phyloP scores from a whole-genome alignment of 2,329 filamentous ascomycete genomes.

The Fusarium denticulatum region DNA sequence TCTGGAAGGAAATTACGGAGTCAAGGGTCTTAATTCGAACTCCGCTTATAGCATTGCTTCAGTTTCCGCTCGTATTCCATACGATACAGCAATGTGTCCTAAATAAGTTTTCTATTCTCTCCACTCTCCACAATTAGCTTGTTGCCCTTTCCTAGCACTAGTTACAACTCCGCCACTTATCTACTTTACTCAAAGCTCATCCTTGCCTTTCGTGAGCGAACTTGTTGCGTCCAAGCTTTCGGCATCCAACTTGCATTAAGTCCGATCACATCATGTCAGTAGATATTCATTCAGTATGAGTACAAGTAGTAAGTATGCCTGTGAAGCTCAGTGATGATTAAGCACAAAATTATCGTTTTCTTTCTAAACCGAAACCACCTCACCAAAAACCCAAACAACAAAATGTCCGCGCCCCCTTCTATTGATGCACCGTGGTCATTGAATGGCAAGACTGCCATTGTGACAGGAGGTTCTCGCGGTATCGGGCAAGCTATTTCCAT shows the following conservation, averaged over 20 bases:
- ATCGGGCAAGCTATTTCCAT: neutral
- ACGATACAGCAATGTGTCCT: fast-evolving
- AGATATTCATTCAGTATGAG: neutral
- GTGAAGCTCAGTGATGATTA: fast-evolving
- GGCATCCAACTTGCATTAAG: neutral
- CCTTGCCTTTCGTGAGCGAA: neutral
- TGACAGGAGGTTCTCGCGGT: neutral
- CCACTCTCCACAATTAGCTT: neutral
- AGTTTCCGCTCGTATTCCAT: neutral
- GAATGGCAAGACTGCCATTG: neutral
- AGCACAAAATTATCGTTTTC: neutral
- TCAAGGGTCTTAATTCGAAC: neutral
- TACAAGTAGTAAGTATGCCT: neutral
- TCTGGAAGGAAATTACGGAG: neutral
- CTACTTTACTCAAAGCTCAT: neutral
- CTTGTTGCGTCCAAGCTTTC: neutral
- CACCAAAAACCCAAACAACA: neutral
- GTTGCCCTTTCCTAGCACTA: neutral
- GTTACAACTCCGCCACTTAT: neutral
- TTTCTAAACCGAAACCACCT: neutral
- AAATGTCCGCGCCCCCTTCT: neutral
- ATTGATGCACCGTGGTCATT: neutral
- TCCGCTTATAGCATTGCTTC: neutral
- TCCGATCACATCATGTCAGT: neutral
- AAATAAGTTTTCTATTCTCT: neutral